Conservation (phyloP, 208 protist species). For the Angomonas deanei region DNA sequence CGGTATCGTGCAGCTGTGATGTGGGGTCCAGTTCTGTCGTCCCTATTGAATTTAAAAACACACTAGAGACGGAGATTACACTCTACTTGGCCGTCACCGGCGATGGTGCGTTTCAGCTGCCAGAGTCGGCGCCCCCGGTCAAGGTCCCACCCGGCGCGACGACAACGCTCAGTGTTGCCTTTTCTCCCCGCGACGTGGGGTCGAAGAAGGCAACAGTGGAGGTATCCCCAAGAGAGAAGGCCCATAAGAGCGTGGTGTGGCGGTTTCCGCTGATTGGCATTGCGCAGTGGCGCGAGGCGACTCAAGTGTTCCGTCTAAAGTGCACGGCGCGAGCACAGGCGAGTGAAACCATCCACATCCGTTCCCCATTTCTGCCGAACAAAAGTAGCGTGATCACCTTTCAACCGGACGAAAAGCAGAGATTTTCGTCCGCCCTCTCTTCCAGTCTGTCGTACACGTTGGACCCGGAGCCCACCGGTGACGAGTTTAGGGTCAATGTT, state of each 20-base stretch:
- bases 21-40: constrained; percentile 34
- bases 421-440: constrained; percentile 26
- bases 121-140: constrained; percentile 7
- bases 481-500: constrained; percentile 43
- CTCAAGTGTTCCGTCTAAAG: constrained; percentile 40
- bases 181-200: constrained; percentile 55
- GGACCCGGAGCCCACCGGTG: constrained; percentile 14
- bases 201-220: constrained; percentile 49
- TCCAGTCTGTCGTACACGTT: constrained; percentile 34
- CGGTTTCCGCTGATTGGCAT: constrained; percentile 68
- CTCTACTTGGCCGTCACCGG: constrained; percentile 26
- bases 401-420: constrained; percentile 38
- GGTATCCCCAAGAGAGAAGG: constrained; percentile 32
- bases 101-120: constrained; percentile 30
- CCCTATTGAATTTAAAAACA: constrained; percentile 66
- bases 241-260: constrained; percentile 46
- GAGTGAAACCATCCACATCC: constrained; percentile 42
- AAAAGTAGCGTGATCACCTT: constrained; percentile 25
- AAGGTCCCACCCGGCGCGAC: constrained; percentile 35
- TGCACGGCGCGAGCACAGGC: constrained; percentile 50
- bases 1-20: constrained; percentile 37
- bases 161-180: constrained; percentile 48
- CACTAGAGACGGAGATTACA: constrained; percentile 45
- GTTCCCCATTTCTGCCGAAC: constrained; percentile 33
- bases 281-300: constrained; percentile 63